Evolutionary conservation across 1,139 yeast species (phyloP).

Genomic region (Candida tetrigidarum): DNA sequence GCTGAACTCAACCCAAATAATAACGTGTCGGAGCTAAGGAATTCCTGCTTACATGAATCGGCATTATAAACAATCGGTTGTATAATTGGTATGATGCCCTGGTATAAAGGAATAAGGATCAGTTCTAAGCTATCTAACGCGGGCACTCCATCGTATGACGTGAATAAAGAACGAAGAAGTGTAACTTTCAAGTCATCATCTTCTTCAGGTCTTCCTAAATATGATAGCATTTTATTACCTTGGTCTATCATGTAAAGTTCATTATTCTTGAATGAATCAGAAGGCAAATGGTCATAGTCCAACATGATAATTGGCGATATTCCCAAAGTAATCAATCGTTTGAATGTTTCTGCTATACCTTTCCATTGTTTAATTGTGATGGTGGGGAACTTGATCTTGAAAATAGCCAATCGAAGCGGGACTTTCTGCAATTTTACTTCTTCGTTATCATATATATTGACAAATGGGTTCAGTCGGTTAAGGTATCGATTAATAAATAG

Average conservation of each 20-base stretch:
- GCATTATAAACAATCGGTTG: slow-evolving; percentile 59
- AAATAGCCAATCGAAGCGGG: slow-evolving; percentile 55
- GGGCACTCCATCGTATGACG: slow-evolving; percentile 17
- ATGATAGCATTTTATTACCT: slow-evolving; percentile 34
- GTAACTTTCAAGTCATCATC: slow-evolving; percentile 31
- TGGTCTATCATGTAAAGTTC: slow-evolving; percentile 39
- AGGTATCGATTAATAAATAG: slow-evolving; percentile 46
- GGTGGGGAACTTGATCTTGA: slow-evolving; percentile 47
- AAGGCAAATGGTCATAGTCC: slow-evolving; percentile 38
- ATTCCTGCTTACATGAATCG: slow-evolving; percentile 31
- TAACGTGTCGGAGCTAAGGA: slow-evolving; percentile 38
- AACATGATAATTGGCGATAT: slow-evolving; percentile 38
- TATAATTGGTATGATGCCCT: slow-evolving; percentile 59
- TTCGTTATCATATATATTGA: slow-evolving; percentile 36
- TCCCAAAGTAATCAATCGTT: slow-evolving; percentile 55
- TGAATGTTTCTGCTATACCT: slow-evolving; percentile 54
- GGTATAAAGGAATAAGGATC: slow-evolving; percentile 46
- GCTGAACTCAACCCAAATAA: slow-evolving; percentile 31
- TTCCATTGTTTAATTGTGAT: slow-evolving; percentile 36
- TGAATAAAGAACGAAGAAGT: slow-evolving; percentile 34
- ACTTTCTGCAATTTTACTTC: slow-evolving; percentile 31
- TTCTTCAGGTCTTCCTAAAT: slow-evolving; percentile 27
- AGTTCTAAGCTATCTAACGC: slow-evolving; percentile 34
- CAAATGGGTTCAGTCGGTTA: slow-evolving; percentile 36
- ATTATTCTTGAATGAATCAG: slow-evolving; percentile 32